These are phyloP conservation scores for Penicillium sp. DNA, from an alignment of 2,329 filamentous ascomycete species.

Conservation along the genomic window DNA sequence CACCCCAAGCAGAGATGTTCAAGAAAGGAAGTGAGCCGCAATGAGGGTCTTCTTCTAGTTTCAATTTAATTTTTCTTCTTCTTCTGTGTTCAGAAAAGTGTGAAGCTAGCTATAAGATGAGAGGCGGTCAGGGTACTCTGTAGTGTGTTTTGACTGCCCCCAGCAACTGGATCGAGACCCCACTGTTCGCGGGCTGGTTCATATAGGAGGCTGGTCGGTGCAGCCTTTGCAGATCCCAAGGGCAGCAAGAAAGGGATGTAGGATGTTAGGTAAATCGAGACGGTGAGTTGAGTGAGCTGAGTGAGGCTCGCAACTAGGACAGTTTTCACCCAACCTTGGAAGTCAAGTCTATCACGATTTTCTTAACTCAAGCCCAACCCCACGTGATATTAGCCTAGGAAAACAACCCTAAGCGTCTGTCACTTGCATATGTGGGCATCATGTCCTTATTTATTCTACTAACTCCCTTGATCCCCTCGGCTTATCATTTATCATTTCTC, in stretches of 20 bases:
- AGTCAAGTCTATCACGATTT: not conserved
- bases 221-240: conserved; percentile 5
- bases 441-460: not conserved
- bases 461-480: not conserved
- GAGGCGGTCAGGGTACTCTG: conserved; percentile 24
- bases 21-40: conserved; percentile 4
- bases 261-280: not conserved
- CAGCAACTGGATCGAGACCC: conserved; percentile 21
- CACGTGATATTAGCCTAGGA: not conserved
- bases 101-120: conserved; percentile 13
- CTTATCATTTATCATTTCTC: too few species aligned
- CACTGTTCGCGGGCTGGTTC: conserved; percentile 21
- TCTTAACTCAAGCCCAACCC: not conserved
- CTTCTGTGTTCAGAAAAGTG: conserved; percentile 5
- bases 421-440: not conserved
- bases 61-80: conserved; percentile 12
- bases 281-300: too few species aligned
- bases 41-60: conserved; percentile 6
- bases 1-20: conserved; percentile 2
- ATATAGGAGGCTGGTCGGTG: conserved; percentile 13
- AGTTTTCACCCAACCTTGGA: not conserved
- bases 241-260: not conserved
- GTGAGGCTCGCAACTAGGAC: not conserved
- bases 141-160: conserved; percentile 19
- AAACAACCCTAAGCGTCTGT: not conserved